phyloP scores from a whole-genome alignment of 2,329 filamentous ascomycete species.

The Microcyclospora tardicrescens region DNA sequence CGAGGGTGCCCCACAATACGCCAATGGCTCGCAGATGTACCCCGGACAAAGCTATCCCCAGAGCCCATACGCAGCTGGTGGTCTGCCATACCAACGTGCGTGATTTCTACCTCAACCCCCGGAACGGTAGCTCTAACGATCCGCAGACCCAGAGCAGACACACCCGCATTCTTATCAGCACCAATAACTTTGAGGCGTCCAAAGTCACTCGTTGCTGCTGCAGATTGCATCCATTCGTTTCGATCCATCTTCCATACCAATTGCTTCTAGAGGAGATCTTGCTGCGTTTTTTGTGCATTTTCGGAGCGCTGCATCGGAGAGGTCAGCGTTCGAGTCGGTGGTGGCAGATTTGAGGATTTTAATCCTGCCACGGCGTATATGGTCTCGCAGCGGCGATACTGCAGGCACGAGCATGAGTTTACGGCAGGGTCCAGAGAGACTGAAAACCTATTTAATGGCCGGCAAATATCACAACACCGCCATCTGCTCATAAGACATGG shows the following conservation, averaged over 20 bases:
- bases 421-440: conserved; percentile 5
- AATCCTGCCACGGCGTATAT: conserved; percentile 7
- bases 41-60: conserved; percentile 37
- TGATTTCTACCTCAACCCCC: conserved; percentile 7
- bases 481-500: not conserved
- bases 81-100: conserved; percentile 34
- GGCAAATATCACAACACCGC: conserved; percentile 9
- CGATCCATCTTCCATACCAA: no score
- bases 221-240: no score
- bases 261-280: conserved; percentile 1
- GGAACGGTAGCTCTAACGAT: conserved; percentile 9
- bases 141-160: conserved; percentile 12
- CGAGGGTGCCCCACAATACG: conserved; percentile 39
- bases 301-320: conserved; percentile 4
- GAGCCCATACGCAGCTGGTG: conserved; percentile 36
- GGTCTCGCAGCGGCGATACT: conserved; percentile 4
- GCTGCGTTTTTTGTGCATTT: conserved; percentile 7
- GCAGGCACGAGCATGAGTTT: conserved; percentile 10
- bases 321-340: conserved; percentile 3
- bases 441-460: conserved; percentile 10
- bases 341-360: conserved; percentile 3
- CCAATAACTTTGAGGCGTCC: conserved; percentile 4
- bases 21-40: conserved; percentile 29
- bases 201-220: not conserved
- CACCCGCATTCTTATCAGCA: conserved; percentile 9